Evolutionary conservation across 2,329 filamentous ascomycete species (phyloP), one percentile per base, ranked within the genome.

Genomic region (Aspergillus sp.): DNA sequence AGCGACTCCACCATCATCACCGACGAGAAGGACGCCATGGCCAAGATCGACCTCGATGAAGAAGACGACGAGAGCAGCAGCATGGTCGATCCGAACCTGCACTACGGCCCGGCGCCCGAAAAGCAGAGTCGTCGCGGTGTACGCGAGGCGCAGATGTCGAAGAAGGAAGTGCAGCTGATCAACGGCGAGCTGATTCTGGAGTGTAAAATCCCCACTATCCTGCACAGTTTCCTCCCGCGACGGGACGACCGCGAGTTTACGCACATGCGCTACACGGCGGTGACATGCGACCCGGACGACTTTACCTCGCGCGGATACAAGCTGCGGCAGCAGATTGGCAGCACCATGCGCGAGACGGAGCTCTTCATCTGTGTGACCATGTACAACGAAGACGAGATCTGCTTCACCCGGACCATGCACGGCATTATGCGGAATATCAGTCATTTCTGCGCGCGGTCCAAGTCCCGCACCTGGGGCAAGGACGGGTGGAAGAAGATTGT

Each of bases 401-500:
- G 91, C 67, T 99, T 99, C 64, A 97, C 94, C 5, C 85, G 94
- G 44, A 99, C 94, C 1, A 97, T 99, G 93, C 91, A 97, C 71
- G 94, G 93, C 50, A 90, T 99, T 52, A 96, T 99, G 89, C 91
- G 95, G 71, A 99, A 99, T 70, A 93, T 99, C 64, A 86, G 89
- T 13, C 94, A 97, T 71, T 97, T 99, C 74, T 99, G 94, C 78
- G 91, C 88, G 17, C 87, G 94, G 49, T 88, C 87, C 50, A 93
- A 94, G 71, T 96, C 91, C 5, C 85, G 94, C 54, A 97, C 92
- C 0, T 99, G 94, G 94, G 95, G 94, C 36, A 95, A 96, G 63
- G 85, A 90, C 49, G 94, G 94, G 4, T 99, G 94, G 94, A 91
- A 99, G 74, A 99, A 99, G 78, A 97, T 99, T 66, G 94, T 99